Base-by-base conservation (phyloP, 805 yeast genomes). In the Saccharomycopsis babjevae region DNA sequence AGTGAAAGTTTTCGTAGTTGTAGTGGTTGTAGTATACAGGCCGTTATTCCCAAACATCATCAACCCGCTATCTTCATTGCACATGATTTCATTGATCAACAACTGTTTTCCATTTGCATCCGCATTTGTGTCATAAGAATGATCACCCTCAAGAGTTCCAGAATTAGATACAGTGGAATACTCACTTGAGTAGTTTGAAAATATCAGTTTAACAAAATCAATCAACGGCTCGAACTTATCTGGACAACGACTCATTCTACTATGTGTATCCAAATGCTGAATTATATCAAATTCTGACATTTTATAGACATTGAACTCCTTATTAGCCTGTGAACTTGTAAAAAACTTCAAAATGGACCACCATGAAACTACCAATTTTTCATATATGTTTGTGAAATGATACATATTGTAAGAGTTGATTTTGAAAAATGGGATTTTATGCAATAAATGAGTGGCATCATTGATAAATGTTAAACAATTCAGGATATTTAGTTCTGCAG, bases 401-500 rank as follows among this genome's bases (percentile, higher is more conserved):
- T 61, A 63, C 59, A 59, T 34, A 28, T 61, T 57, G 50, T 43
- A 59, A 18, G 13, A 5, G 42, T 54, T 59, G 39, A 63, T 81
- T 54, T 81, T 67, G 74, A 91, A 89, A 52, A 77, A 77, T 7
- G 96, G 96, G 58, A 88, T 73, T 58, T 78, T 78, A 67, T 82
- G 84, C 59, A 89, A 76, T 58, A 86, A 73, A 55, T 74, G 72
- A 1, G 89, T 81, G 57, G 89, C 80, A 59, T 77, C 79, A 69
- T 84, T 83, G 57, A 89, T 76, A 67, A 87, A 88, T 57, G 76
- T 78, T 56, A 90, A 75, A 1, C 89, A 79, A 56, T 76, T 76
- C 30, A 79, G 70, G 18, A 81, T 72, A 67, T 82, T 82, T 28
- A 75, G 64, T 67, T 85, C 89, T 58, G 81, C 77, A 1, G 93